Evolutionary conservation across 805 yeast species (phyloP).

Genomic region (Ogataea kodamae): DNA sequence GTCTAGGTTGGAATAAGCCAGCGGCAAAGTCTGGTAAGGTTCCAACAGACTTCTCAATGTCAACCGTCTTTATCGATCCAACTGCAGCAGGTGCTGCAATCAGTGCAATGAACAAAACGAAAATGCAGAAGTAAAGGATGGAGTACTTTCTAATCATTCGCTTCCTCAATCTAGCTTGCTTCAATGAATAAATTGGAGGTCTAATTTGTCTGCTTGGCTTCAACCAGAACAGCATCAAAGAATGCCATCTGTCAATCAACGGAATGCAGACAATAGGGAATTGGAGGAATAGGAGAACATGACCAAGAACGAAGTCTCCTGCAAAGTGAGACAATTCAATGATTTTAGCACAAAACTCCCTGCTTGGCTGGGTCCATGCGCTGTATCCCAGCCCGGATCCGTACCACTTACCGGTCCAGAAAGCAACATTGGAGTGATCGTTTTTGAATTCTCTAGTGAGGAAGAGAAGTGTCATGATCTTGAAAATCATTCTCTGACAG

Average conservation of each 20-base stretch:
- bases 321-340: slow-evolving; percentile 95
- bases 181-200: slow-evolving; percentile 95
- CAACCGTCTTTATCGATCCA: slow-evolving; percentile 40
- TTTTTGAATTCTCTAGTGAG: slow-evolving; percentile 95
- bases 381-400: slow-evolving; percentile 89
- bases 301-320: slow-evolving; percentile 94
- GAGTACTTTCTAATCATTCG: slow-evolving; percentile 96
- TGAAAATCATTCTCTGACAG: slow-evolving; percentile 84
- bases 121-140: slow-evolving; percentile 66
- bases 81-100: slow-evolving; percentile 94
- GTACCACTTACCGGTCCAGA: slow-evolving; percentile 99
- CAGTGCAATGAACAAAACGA: slow-evolving; percentile 67
- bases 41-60: slow-evolving; percentile 34
- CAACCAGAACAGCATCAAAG: slow-evolving; percentile 98
- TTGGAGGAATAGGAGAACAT: slow-evolving; percentile 80
- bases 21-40: slow-evolving; percentile 35
- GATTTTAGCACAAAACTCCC: slow-evolving; percentile 92
- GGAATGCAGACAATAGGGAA: slow-evolving; percentile 86
- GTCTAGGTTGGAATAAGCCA: slow-evolving; percentile 90
- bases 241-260: slow-evolving; percentile 93
- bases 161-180: slow-evolving; percentile 93
- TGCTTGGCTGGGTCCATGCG: slow-evolving; percentile 92
- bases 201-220: slow-evolving; percentile 95
- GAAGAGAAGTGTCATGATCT: slow-evolving; percentile 70
- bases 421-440: slow-evolving; percentile 93